phyloP scores from a whole-genome alignment of 148 eudicot genomes.

The Vaccinium corymbosum region DNA sequence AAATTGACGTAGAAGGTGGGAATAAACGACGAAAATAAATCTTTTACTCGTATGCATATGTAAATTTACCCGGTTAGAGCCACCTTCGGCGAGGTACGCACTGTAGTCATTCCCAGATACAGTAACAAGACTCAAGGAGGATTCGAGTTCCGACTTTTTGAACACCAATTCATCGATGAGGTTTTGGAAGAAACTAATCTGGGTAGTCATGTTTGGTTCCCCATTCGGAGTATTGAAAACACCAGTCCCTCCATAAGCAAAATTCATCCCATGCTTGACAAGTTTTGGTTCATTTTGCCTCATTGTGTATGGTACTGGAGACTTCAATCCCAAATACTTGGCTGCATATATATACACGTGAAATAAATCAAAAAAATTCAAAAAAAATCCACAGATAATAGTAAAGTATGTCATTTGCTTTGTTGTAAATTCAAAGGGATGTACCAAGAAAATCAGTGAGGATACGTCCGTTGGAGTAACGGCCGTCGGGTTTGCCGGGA shows the following conservation, averaged over 20 bases:
- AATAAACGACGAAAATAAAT: too few relatives aligned
- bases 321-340: conserved; percentile 36
- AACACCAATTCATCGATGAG: conserved; percentile 32
- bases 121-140: conserved; percentile 45
- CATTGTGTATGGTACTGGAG: conserved; percentile 50
- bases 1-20: too few relatives aligned
- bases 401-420: too few relatives aligned
- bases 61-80: conserved; percentile 43
- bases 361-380: background rate
- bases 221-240: conserved; percentile 41
- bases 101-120: conserved; percentile 77
- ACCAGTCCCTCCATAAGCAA: conserved; percentile 81
- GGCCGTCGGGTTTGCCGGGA: conserved; percentile 74
- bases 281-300: conserved; percentile 18
- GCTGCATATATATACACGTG: conserved; percentile 34
- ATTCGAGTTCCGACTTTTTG: conserved; percentile 31
- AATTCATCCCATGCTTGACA: conserved; percentile 51
- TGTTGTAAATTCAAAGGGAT: too few relatives aligned
- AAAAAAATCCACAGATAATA: too few relatives aligned
- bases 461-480: conserved; percentile 76
- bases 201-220: conserved; percentile 78
- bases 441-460: conserved; percentile 75
- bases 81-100: conserved; percentile 40
- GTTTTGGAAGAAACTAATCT: conserved; percentile 52
- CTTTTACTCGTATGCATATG: too few relatives aligned